Conservation (phyloP, 2,329 filamentous ascomycete genomes). For the Trichoderma polysporum region DNA sequence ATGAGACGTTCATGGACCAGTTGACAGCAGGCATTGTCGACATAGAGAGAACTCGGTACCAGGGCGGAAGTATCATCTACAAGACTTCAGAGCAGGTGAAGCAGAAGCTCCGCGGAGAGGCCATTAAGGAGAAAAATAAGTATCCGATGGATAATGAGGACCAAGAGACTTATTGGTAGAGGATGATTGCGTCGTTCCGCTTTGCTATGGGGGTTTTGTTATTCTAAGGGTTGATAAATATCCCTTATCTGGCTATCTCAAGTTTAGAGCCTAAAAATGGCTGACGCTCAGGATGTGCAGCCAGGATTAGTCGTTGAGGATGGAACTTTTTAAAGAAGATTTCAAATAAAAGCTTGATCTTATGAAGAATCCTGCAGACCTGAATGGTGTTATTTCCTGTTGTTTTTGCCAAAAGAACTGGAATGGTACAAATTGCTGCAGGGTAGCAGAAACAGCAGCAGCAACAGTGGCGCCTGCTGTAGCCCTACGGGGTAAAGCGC, state of each 20-base stretch:
- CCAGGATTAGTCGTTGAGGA: neutral
- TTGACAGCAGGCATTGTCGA: slow-evolving; percentile 35
- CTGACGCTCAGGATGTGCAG: neutral
- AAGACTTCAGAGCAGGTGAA: slow-evolving; percentile 24
- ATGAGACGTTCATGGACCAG: slow-evolving; percentile 34
- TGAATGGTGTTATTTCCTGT: too few relatives aligned
- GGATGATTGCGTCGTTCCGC: too few relatives aligned
- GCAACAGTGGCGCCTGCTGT: neutral
- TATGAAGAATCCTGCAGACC: too few relatives aligned
- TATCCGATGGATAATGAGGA: neutral
- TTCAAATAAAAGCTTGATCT: too few relatives aligned
- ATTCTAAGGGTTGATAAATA: neutral
- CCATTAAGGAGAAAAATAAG: neutral
- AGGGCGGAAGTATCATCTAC: slow-evolving; percentile 33
- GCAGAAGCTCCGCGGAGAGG: slow-evolving; percentile 4
- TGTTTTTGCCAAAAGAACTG: too few relatives aligned
- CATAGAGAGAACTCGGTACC: slow-evolving; percentile 23
- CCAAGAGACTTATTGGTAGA: neutral
- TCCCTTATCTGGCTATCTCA: neutral
- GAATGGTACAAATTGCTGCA: neutral
- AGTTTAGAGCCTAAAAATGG: neutral
- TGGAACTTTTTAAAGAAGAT: too few relatives aligned
- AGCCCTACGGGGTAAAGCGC: neutral
- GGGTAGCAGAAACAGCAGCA: neutral
- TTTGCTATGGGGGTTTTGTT: neutral